Percentiles rank a stretch among this genome's conserved stretches.
Evolutionary conservation across 129 eudicot genomes (phyloP).

Genomic region (Heracleum sosnowskyi): DNA sequence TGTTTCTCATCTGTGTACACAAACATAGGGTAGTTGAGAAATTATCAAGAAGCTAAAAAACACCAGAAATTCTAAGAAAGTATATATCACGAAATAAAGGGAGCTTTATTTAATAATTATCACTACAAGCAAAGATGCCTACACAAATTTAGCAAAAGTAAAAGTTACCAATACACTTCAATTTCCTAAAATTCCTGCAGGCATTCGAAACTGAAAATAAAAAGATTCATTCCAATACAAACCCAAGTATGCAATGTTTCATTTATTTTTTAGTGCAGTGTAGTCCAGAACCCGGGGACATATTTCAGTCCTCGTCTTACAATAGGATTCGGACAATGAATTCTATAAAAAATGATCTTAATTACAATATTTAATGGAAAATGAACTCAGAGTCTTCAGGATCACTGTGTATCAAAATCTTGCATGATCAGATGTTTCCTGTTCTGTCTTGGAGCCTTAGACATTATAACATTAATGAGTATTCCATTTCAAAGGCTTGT

Average conservation of each 20-base stretch:
- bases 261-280: neutral
- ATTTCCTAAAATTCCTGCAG: neutral
- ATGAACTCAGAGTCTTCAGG: neutral
- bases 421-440: neutral
- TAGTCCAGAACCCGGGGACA: neutral
- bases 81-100: no score
- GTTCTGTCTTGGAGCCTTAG: neutral
- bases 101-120: no score
- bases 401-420: neutral
- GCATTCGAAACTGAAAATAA: neutral
- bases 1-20: neutral
- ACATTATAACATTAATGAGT: neutral
- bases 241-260: neutral
- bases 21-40: neutral
- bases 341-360: neutral
- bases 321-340: neutral
- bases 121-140: neutral
- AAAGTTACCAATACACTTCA: neutral
- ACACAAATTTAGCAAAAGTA: neutral
- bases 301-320: neutral
- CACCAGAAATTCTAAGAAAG: neutral
- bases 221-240: neutral
- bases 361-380: neutral
- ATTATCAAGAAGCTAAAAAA: no score
- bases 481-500: conserved; percentile 43